These are phyloP conservation scores for Phyllosticta citribraziliensis DNA, from an alignment of 2,329 filamentous ascomycete genomes.

Conservation along the genomic window DNA sequence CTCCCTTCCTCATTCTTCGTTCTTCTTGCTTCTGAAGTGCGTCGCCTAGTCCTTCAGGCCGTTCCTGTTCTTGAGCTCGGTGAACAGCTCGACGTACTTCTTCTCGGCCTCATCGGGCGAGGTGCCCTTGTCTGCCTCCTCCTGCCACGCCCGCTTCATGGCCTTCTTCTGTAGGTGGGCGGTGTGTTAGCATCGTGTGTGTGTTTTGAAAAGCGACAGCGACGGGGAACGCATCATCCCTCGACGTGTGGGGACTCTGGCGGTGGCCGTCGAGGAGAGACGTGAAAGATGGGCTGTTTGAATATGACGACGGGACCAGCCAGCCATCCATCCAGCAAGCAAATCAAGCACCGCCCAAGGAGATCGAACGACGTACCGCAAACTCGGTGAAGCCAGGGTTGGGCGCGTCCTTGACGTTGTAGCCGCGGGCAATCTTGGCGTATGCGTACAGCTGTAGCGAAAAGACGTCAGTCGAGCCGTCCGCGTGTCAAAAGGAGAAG, in stretches of 20 bases:
- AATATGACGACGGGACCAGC: no score
- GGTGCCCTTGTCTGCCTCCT: constrained; percentile 53
- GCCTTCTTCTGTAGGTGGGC: constrained; percentile 54
- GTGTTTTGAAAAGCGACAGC: no score
- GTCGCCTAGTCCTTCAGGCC: constrained; percentile 50
- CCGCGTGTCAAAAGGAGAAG: neutral
- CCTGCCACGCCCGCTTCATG: constrained; percentile 71
- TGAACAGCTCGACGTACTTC: constrained; percentile 64
- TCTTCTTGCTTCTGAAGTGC: constrained; percentile 31
- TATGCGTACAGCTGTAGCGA: constrained; percentile 44
- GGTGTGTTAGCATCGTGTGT: neutral
- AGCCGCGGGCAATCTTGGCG: constrained; percentile 33
- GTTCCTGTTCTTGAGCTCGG: constrained; percentile 59
- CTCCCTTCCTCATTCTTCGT: neutral
- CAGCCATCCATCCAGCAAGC: no score
- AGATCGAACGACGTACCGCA: constrained; percentile 41
- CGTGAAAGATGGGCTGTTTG: no score
- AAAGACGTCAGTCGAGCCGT: neutral
- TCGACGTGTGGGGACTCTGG: no score
- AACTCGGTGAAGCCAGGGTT: constrained; percentile 61
- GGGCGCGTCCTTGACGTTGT: constrained; percentile 31
- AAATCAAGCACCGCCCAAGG: neutral
- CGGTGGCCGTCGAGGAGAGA: no score
- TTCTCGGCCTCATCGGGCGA: constrained; percentile 60
- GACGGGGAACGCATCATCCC: no score